Percentiles rank a stretch among this genome's conserved stretches.
These are phyloP conservation scores for Piloderma croceum DNA, from an alignment of 768 basidiomycete genomes.

Conservation along the genomic window DNA sequence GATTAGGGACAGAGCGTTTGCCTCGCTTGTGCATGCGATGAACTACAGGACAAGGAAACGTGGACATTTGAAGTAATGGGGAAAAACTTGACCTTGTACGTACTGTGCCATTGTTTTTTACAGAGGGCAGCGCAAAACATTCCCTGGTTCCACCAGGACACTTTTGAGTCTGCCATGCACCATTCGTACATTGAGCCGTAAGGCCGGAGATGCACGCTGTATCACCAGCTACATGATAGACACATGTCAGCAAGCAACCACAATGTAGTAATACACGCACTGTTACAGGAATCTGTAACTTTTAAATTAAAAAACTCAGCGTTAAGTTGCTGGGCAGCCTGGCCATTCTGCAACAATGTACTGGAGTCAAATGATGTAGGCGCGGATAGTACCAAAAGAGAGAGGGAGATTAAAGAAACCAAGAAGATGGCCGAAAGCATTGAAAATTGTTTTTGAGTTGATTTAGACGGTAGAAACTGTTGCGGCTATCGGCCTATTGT, in stretches of 20 bases:
- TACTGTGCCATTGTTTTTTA: conserved; percentile 41
- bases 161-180: conserved; percentile 32
- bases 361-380: conserved; percentile 35
- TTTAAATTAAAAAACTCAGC: conserved; percentile 37
- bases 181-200: conserved; percentile 37
- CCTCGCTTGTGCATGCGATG: conserved; percentile 48
- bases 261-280: conserved; percentile 23
- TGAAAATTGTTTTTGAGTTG: too few species aligned
- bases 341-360: conserved; percentile 44
- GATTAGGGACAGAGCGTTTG: conserved; percentile 42
- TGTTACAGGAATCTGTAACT: conserved; percentile 37
- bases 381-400: conserved; percentile 23
- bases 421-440: too few species aligned
- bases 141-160: conserved; percentile 33
- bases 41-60: conserved; percentile 22
- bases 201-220: conserved; percentile 39
- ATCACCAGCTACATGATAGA: conserved; percentile 33
- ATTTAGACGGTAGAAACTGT: too few species aligned
- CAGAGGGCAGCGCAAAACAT: conserved; percentile 51
- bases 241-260: neutral
- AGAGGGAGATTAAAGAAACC: too few species aligned
- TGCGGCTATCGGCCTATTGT: too few species aligned
- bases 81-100: conserved; percentile 11
- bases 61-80: neutral
- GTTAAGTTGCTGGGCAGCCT: conserved; percentile 48